Evolutionary conservation across 371 early-diverging fungal genomes (phyloP), one percentile per base, ranked within the genome.

Genomic region (Mucor sp.): DNA sequence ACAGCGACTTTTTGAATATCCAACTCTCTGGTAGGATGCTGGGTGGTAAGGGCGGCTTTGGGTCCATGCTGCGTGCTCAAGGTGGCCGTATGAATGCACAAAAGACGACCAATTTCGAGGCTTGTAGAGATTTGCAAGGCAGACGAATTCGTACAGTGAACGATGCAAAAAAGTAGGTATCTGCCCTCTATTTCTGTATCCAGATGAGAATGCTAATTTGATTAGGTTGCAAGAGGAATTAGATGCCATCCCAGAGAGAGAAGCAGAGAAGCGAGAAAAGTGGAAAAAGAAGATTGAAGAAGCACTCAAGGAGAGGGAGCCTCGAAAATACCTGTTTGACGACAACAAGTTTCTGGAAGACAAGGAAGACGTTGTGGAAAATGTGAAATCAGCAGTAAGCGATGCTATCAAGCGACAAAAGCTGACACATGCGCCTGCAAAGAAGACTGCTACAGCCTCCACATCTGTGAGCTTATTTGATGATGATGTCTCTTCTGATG

Each of bases 1-100:
- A 50, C 39, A 37, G 32, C 14, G 48, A 41, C 23, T 33, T 39
- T 27, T 27, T 67, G 12, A 28, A 60, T 17, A 21, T 72, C 6
- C 57, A 62, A 73, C 63, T 87, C 25, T 78, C 76, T 11, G 66
- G 83, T 62, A 71, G 85, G 4, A 63, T 91, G 21, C 35, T 70
- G 3, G 96, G 96, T 33, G 98, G 98, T 39, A 97, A 98, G 69
- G 99, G 99, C 60, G 99, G 99, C 25, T 98, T 98, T 76, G 99
- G 99, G 17, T 91, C 91, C 66, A 93, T 93, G 90, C 80, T 98
- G 68, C 90, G 98, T 74, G 94, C 97, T 0, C 96, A 96, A 74
- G 98, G 98, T 69, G 97, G 92, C 33, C 87, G 91, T 37, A 96
- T 95, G 95, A 88, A 94, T 58, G 88, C 92, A 11, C 90, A 93